Evolutionary conservation across 768 basidiomycete genomes (phyloP).

Genomic region (Austroboletus festivus): DNA sequence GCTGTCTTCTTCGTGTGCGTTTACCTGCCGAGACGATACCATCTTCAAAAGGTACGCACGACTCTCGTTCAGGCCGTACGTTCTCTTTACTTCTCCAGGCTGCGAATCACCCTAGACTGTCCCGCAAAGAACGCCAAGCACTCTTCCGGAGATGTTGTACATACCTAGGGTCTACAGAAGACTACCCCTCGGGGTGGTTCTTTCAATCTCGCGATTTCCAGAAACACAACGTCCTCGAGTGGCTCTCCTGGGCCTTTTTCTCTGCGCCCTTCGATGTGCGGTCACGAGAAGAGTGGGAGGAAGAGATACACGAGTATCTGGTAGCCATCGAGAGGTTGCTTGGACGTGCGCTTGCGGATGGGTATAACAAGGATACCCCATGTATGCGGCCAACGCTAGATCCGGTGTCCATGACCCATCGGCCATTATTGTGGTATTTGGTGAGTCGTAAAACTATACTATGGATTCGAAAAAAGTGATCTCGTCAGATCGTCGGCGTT

Average conservation of each 20-base stretch:
- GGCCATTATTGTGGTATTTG: constrained; percentile 64
- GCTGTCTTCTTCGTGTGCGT: constrained; percentile 47
- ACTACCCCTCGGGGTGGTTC: constrained; percentile 55
- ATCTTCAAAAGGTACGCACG: constrained; percentile 44
- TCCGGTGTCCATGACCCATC: constrained; percentile 50
- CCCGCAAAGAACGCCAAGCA: constrained; percentile 40
- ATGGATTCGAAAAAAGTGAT: background rate
- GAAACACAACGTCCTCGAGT: constrained; percentile 51
- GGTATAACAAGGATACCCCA: constrained; percentile 36
- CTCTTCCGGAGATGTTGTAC: constrained; percentile 49
- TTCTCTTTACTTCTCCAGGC: constrained; percentile 24
- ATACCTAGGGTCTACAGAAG: constrained; percentile 7
- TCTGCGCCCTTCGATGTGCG: constrained; percentile 34
- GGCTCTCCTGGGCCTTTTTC: constrained; percentile 68
- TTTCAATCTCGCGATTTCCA: constrained; percentile 32
- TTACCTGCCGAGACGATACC: constrained; percentile 44
- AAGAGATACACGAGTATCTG: constrained; percentile 51
- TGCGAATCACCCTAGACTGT: constrained; percentile 36
- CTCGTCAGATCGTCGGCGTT: constrained; percentile 52
- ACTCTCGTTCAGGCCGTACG: background rate
- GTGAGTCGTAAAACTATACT: constrained; percentile 35
- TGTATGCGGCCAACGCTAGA: constrained; percentile 56
- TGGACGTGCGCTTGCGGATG: constrained; percentile 40
- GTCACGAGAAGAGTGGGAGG: constrained; percentile 38
- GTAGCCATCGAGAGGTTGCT: constrained; percentile 37